These are phyloP conservation scores for Chytridium lagenaria DNA, from an alignment of 371 early-diverging fungal species.

Conservation along the genomic window DNA sequence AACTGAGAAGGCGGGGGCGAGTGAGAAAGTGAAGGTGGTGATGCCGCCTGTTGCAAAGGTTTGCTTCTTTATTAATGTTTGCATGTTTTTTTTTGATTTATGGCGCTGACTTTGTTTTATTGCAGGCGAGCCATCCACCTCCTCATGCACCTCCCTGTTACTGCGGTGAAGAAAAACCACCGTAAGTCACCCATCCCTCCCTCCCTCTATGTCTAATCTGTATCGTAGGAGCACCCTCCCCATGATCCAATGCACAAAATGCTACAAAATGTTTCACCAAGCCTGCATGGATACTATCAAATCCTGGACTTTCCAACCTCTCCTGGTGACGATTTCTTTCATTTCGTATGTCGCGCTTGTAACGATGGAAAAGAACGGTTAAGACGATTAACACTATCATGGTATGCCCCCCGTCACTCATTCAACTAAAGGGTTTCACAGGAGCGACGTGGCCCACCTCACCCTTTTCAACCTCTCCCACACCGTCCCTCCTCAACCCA, in stretches of 20 bases:
- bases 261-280: constrained; percentile 30
- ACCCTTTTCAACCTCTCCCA: constrained; percentile 62
- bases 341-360: constrained; percentile 60
- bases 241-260: constrained; percentile 16
- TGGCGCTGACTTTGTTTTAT: neutral
- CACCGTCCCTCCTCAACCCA: constrained; percentile 20
- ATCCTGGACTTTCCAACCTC: constrained; percentile 40
- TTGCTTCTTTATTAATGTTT: no score
- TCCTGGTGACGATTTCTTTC: constrained; percentile 68
- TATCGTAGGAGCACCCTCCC: constrained; percentile 8
- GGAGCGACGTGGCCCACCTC: constrained; percentile 67
- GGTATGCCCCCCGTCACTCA: no score
- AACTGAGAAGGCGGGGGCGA: no score
- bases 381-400: constrained; percentile 58
- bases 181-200: neutral
- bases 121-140: neutral
- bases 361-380: constrained; percentile 55
- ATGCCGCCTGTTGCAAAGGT: no score
- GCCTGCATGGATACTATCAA: constrained; percentile 46
- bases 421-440: no score
- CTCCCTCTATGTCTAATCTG: neutral
- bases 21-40: no score
- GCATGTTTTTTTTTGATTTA: neutral
- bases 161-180: neutral
- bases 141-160: neutral